Evolutionary conservation across 2,329 filamentous ascomycete species (phyloP).

Genomic region (Ophiostoma novo-ulmi): DNA sequence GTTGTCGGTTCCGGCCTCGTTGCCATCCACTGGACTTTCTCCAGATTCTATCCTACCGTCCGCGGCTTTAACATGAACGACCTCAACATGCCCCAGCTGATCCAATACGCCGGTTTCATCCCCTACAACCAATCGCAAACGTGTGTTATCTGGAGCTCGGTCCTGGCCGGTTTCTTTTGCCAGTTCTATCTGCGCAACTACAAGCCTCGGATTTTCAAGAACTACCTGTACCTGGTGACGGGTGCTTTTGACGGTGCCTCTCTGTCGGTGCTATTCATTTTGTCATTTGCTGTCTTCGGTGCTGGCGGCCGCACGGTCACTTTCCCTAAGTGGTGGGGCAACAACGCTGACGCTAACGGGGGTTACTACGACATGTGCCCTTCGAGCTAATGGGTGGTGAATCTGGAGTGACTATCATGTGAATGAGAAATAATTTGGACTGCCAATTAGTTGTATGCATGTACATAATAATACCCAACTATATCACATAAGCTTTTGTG

Average conservation of each 20-base stretch:
- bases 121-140: conserved; percentile 53
- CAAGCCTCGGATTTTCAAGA: conserved; percentile 46
- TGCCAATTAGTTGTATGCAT: not conserved
- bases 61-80: conserved; percentile 39
- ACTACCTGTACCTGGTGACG: conserved; percentile 50
- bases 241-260: conserved; percentile 51
- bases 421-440: not conserved
- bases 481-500: not conserved
- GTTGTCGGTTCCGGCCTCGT: conserved; percentile 45
- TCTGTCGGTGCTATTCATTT: conserved; percentile 46
- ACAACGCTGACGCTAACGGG: conserved; percentile 36
- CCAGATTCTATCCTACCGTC: conserved; percentile 46
- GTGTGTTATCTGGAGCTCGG: conserved; percentile 47
- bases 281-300: conserved; percentile 54
- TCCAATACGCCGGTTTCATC: conserved; percentile 51
- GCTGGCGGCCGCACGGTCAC: conserved; percentile 39
- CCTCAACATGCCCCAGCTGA: conserved; percentile 50
- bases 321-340: conserved; percentile 53
- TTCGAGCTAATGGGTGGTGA: not conserved
- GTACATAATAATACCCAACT: not conserved
- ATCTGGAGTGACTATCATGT: not conserved
- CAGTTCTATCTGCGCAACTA: conserved; percentile 52
- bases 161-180: conserved; percentile 42
- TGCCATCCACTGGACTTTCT: conserved; percentile 41
- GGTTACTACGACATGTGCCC: conserved; percentile 49